Conservation (phyloP, 768 basidiomycete genomes). For the Termitomyces sp. region DNA sequence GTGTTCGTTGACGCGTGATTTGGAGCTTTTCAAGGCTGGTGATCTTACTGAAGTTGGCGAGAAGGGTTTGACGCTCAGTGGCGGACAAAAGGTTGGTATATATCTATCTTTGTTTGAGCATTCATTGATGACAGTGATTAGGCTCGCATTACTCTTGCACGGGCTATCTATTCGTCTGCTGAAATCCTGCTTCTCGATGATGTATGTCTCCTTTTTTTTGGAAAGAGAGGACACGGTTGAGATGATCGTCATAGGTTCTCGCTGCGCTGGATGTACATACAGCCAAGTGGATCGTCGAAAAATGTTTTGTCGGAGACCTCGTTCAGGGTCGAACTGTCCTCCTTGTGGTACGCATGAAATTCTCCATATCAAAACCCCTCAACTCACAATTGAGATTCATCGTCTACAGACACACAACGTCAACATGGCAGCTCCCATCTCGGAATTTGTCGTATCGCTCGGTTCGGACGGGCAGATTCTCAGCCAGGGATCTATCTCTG, state of each 20-base stretch:
- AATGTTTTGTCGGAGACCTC: constrained; percentile 80
- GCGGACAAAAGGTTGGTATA: constrained; percentile 34
- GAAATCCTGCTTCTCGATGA: constrained; percentile 68
- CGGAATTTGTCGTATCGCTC: constrained; percentile 54
- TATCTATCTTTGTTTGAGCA: no score
- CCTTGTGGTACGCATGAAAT: constrained; percentile 52
- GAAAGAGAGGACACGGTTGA: not conserved
- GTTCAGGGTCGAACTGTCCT: constrained; percentile 74
- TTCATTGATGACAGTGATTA: not conserved
- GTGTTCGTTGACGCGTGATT: constrained; percentile 66
- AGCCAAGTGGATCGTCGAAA: constrained; percentile 72
- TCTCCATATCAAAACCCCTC: not conserved
- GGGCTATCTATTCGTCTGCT: constrained; percentile 46
- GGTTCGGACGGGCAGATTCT: constrained; percentile 47
- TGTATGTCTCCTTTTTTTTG: constrained; percentile 53
- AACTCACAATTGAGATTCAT: not conserved
- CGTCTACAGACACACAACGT: constrained; percentile 42
- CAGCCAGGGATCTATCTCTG: constrained; percentile 46
- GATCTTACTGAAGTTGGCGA: constrained; percentile 70
- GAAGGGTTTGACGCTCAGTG: constrained; percentile 56
- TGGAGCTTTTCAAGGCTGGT: constrained; percentile 63
- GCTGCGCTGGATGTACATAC: constrained; percentile 50
- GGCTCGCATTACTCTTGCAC: constrained; percentile 44
- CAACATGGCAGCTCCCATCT: constrained; percentile 44
- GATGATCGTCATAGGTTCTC: not conserved